A percentile compares a stretch with the other conserved stretches of the same genome.
These are phyloP conservation scores for Apophysomyces trapeziformis DNA, from an alignment of 371 early-diverging fungal species.

Conservation along the genomic window DNA sequence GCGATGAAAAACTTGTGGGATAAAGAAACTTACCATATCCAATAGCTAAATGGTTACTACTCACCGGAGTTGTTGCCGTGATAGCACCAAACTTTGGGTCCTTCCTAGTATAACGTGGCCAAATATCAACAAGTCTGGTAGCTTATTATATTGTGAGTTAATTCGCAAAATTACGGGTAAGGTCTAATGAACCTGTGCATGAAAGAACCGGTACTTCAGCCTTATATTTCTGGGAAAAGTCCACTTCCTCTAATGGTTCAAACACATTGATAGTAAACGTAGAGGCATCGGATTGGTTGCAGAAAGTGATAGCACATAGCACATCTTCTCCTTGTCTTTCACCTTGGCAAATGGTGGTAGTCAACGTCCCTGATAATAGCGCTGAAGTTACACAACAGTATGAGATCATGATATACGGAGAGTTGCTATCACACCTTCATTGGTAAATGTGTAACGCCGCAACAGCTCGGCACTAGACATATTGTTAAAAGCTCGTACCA, in stretches of 20 bases:
- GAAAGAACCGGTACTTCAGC: too few species aligned
- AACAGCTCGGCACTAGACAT: constrained; percentile 22
- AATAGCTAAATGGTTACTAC: constrained; percentile 57
- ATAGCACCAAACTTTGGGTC: constrained; percentile 40
- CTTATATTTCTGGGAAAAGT: background rate
- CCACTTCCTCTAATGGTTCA: background rate
- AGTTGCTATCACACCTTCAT: constrained; percentile 21
- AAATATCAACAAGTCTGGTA: constrained; percentile 31
- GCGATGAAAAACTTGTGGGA: too few species aligned
- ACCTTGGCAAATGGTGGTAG: constrained; percentile 13
- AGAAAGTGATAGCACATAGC: constrained; percentile 24
- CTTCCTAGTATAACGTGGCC: constrained; percentile 35
- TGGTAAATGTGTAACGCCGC: constrained; percentile 25
- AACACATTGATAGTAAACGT: constrained; percentile 21
- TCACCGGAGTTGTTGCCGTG: constrained; percentile 54
- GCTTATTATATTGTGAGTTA: constrained; percentile 9
- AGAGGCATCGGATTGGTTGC: constrained; percentile 27
- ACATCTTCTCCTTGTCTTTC: constrained; percentile 3
- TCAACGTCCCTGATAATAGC: constrained; percentile 12
- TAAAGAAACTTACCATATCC: constrained; percentile 51
- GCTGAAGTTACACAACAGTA: background rate
- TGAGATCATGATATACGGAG: background rate
- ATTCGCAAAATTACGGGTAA: background rate
- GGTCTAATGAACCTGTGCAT: constrained; percentile 4
- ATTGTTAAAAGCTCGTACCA: background rate